Evolutionary conservation across 1,284 basidiomycete genomes (phyloP), one percentile per base, ranked within the genome.

Genomic region (Ceratobasidium sp.): DNA sequence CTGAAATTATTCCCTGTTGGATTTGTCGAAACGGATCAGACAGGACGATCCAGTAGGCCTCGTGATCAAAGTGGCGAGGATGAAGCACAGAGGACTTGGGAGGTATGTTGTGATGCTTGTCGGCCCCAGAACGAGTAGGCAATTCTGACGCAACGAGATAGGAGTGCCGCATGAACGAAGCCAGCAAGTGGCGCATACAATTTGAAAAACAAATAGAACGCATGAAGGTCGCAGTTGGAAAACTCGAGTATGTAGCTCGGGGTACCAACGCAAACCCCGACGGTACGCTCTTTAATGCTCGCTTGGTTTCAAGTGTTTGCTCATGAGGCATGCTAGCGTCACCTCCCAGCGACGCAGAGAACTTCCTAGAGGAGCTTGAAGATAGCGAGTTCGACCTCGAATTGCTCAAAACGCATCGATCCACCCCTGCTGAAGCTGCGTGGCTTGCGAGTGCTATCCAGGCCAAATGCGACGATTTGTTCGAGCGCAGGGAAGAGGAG

Each of bases 321-420:
- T 12, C 40, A 44, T n/a, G 15, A 62, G 50, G 23, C 28, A 40
- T 61, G 42, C 13, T 77, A 91, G 90, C 88, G 70, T 85, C 84
- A 6, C 87, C 88, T 6, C 89, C 90, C 0, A 89, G 90, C 79
- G 84, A 88, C 28, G 88, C 93, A 46, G 92, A 94, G 80, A 87
- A 87, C 62, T 81, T 94, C 23, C 91, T 91, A 77, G 91, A 93
- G 64, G 87, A 90, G 5, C 86, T 93, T 5, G 91, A 92, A 82
- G 89, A 90, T 59, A 83, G 87, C 28, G 85, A 86, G 38, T 78
- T 81, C 10, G 77, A 85, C n/a, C 80, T 83, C 57, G 78, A 81
- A 5, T 73, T 82, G 3, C 80, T 82, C 48, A 81, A 77, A 84
- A 85, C 67, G 85, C 87, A n/a, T 84, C 84, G 38, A 81, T 83